Percentiles rank a stretch among this genome's conserved stretches.
phyloP scores from a whole-genome alignment of 768 basidiomycete species.

The Naganishia onofrii region DNA sequence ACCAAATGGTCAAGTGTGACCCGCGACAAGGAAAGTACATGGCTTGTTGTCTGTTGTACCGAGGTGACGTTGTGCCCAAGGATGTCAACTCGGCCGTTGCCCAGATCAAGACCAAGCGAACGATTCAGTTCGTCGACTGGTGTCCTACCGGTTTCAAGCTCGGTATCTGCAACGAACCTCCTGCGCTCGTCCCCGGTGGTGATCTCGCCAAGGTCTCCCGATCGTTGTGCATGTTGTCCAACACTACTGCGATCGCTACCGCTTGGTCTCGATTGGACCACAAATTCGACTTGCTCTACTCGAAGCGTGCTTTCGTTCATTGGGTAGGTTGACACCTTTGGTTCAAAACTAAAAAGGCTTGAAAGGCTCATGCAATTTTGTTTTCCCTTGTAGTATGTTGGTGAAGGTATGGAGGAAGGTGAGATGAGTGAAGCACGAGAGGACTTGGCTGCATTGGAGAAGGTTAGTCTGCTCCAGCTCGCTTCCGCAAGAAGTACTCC shows the following conservation, averaged over 20 bases:
- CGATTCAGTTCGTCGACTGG: constrained; percentile 64
- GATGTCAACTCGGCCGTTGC: constrained; percentile 90
- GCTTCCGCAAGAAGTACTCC: not conserved
- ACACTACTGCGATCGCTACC: constrained; percentile 68
- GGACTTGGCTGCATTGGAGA: constrained; percentile 95
- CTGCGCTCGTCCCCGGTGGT: constrained; percentile 85
- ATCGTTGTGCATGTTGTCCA: constrained; percentile 96
- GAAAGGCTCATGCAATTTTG: no score
- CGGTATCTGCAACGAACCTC: constrained; percentile 95
- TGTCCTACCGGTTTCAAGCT: constrained; percentile 87
- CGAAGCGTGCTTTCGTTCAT: constrained; percentile 60
- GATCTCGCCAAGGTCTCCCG: constrained; percentile 91
- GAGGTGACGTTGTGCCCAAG: constrained; percentile 95
- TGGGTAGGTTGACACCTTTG: constrained; percentile 43
- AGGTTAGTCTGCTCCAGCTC: constrained; percentile 59
- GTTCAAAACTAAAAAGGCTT: not conserved
- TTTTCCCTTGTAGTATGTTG: constrained; percentile 75
- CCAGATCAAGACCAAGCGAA: constrained; percentile 93
- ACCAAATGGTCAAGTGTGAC: constrained; percentile 96
- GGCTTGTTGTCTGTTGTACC: constrained; percentile 86
- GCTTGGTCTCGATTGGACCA: constrained; percentile 93
- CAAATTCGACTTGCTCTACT: constrained; percentile 98
- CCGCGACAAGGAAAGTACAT: constrained; percentile 98
- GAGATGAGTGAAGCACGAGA: constrained; percentile 98
- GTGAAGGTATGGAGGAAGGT: constrained; percentile 99